Base-by-base conservation (phyloP, 108 stramenopile species). In the Licmophora abbreviata region DNA sequence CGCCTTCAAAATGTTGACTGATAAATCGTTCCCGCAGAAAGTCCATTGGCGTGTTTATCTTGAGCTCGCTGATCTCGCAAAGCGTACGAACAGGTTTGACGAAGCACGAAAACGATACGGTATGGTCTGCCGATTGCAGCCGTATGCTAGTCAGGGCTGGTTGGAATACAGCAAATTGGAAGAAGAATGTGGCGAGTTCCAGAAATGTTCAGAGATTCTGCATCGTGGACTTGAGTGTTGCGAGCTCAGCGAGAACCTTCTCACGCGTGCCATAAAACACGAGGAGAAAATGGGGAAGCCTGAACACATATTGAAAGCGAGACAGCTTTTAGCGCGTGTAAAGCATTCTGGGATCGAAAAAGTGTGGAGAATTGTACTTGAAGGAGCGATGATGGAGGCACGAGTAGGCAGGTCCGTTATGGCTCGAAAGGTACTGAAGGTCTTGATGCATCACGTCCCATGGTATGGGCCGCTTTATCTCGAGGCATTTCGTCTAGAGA, bases 401-500 rank as follows among this genome's bases (percentile, higher is more conserved):
- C 56, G 97, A 28, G 85, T 80, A n/a, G 97, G 97, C 30, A 95
- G 89, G 37, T 56, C 68, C 57, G 53, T 54, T 15, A 87, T 93
- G 29, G 92, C 94, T 4, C 77, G 95, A 32, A 72, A 76, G 23
- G 76, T 80, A 7, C 54, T 87, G 44, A 87, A 93, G 68, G 90
- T 88, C 46, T 63, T 97, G 26, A 95, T 95, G 77, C 71, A 75
- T 42, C 81, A 95, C 37, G 87, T 97, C 44, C 88, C 94, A 5
- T 99, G 96, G 97, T 95, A 99, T 52, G 97, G 97, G 0, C 97
- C 97, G 6, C 71, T 99, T 32, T 99, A 99, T 52, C 64, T 85
- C 45, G 96, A 96, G 48, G 95, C 95, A 5, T 95, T 84, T 37
- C 80, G 88, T 42, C 74, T 96, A 4, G 97, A 99, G 56, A 66